Conservation (phyloP, 2,329 filamentous ascomycete species). For the Aureobasidium sp. region DNA sequence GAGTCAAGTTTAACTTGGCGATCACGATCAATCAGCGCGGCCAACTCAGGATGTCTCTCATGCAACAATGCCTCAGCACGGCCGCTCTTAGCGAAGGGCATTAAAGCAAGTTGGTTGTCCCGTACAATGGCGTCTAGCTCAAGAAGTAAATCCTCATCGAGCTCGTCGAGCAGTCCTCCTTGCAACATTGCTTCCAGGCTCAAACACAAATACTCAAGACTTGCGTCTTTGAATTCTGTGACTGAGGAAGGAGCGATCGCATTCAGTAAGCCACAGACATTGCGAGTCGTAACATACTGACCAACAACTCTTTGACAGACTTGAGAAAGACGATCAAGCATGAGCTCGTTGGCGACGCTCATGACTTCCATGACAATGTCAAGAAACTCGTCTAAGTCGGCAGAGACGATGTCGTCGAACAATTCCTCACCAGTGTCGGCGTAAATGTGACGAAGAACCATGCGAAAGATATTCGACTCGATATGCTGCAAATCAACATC, state of each 20-base stretch:
- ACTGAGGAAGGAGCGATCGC: conserved; percentile 78
- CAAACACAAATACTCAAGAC: conserved; percentile 82
- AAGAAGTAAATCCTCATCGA: conserved; percentile 74
- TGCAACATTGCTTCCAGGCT: conserved; percentile 90
- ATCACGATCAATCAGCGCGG: conserved; percentile 61
- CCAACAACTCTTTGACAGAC: conserved; percentile 82
- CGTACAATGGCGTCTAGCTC: conserved; percentile 77
- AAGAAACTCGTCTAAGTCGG: conserved; percentile 73
- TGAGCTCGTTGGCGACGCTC: conserved; percentile 83
- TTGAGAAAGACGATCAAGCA: conserved; percentile 85
- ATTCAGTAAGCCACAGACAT: conserved; percentile 78
- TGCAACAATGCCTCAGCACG: conserved; percentile 60
- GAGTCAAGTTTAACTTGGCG: conserved; percentile 64
- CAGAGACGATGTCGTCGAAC: conserved; percentile 67
- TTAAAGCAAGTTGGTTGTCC: conserved; percentile 70
- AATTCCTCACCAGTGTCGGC: conserved; percentile 72
- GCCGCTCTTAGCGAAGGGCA: conserved; percentile 71
- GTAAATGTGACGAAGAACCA: conserved; percentile 77
- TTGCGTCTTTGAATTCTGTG: conserved; percentile 77
- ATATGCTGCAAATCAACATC: conserved; percentile 80
- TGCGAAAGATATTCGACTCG: conserved; percentile 62
- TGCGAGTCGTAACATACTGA: conserved; percentile 75
- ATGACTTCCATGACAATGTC: conserved; percentile 89
- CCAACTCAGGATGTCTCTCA: conserved; percentile 57
- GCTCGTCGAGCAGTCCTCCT: conserved; percentile 75